Evolutionary conservation across 495 filamentous ascomycete species (phyloP).

Genomic region (Aspergillus hancockii): DNA sequence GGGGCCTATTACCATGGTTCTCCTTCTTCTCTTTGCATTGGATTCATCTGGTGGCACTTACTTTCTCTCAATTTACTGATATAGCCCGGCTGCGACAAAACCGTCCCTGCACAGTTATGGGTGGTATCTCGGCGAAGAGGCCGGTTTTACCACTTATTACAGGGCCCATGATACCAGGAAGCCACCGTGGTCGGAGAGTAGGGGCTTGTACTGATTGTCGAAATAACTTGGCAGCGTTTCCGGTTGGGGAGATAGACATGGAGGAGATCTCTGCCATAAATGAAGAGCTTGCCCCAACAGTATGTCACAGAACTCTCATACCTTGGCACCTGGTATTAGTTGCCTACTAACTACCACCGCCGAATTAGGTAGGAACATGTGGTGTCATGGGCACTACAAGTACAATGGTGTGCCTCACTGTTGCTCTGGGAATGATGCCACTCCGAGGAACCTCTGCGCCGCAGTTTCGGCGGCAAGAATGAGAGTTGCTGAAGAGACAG

Average conservation of each 20-base stretch:
- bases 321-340: too few species aligned
- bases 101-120: slow-evolving; percentile 70
- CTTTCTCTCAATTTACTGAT: too few species aligned
- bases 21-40: too few species aligned
- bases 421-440: slow-evolving; percentile 65
- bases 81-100: slow-evolving; percentile 61
- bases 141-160: slow-evolving; percentile 63
- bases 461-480: slow-evolving; percentile 63
- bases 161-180: slow-evolving; percentile 69
- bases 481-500: slow-evolving; percentile 64
- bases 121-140: slow-evolving; percentile 68
- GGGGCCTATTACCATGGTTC: slow-evolving; percentile 36
- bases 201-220: slow-evolving; percentile 70
- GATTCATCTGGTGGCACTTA: too few species aligned
- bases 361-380: slow-evolving; percentile 57
- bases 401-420: slow-evolving; percentile 68
- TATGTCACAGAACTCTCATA: slow-evolving; percentile 20
- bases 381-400: slow-evolving; percentile 72
- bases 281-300: slow-evolving; percentile 66
- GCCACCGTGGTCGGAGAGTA: slow-evolving; percentile 55
- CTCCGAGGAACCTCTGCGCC: slow-evolving; percentile 60
- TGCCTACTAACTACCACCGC: background rate
- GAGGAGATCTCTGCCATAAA: slow-evolving; percentile 66
- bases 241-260: slow-evolving; percentile 60
- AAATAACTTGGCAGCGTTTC: slow-evolving; percentile 66